phyloP scores from a whole-genome alignment of 257 asterid genomes.

The Striga asiatica region DNA sequence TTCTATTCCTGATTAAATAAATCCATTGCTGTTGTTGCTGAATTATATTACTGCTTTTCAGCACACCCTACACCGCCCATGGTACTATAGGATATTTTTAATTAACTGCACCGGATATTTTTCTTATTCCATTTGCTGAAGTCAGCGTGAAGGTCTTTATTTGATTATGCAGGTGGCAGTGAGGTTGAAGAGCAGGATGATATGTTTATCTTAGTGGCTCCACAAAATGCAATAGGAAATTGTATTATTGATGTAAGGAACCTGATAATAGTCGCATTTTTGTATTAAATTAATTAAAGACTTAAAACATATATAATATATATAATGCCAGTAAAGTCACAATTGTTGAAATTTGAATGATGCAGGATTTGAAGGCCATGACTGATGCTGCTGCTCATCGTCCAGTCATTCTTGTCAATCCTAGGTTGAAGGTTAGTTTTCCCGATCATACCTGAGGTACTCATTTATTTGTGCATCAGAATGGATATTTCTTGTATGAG shows the following conservation, averaged over 20 bases:
- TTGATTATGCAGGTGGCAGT: conserved; percentile 54
- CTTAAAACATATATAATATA: conserved; percentile 1
- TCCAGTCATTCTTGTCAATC: conserved; percentile 79
- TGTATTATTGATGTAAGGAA: conserved; percentile 79
- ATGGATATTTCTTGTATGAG: no score
- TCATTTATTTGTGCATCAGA: conserved; percentile 10
- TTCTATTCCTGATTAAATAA: no score
- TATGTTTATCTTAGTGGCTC: conserved; percentile 86
- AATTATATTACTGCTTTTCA: neutral
- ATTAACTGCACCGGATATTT: neutral
- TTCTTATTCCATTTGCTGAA: neutral
- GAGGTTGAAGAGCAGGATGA: conserved; percentile 90
- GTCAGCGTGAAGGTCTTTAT: neutral
- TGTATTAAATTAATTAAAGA: no score
- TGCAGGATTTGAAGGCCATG: conserved; percentile 88
- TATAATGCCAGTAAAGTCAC: conserved; percentile 6
- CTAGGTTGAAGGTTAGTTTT: conserved; percentile 57
- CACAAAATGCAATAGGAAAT: conserved; percentile 95
- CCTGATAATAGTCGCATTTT: conserved; percentile 6
- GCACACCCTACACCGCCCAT: neutral
- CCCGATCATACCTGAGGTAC: neutral
- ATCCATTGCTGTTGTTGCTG: neutral
- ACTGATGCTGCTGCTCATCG: conserved; percentile 88
- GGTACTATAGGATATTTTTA: neutral
- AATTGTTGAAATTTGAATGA: conserved; percentile 11